Evolutionary conservation across 2,329 filamentous ascomycete genomes (phyloP), one percentile per base, ranked within the genome.

Genomic region (Aspergillus sergii): DNA sequence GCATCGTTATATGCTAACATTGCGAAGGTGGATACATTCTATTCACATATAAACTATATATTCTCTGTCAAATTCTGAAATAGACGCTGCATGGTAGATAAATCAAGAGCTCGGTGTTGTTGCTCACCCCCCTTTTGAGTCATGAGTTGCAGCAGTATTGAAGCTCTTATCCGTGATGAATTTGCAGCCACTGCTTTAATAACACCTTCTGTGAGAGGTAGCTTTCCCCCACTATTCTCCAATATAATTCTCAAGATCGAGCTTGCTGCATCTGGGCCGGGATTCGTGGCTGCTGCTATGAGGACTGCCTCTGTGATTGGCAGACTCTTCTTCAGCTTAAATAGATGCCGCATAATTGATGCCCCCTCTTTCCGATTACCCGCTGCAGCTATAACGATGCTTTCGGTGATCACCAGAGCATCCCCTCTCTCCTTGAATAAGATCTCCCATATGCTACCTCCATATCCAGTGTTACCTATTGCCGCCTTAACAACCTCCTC

Each of bases 221-320:
- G 7, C 6, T 0, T 39, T 1, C 0, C 16, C 7, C 16, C 16
- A 0, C 36, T 39, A 0, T n/a, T 41, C 0, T 19, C 7, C 39
- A 41, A 41, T 41, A 41, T 41, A n/a, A 1, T 19, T 3, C 9
- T 2, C 36, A 41, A 1, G n/a, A 41, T 41, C 0, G 16, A 41
- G 1, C 39, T 41, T 19, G 39, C 1, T 41, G 39, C 39, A 9
- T 41, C 39, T 41, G 0, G 3, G 0, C 39, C 39, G 0, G 16
- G 16, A 41, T 41, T 41, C 7, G 16, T 41, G 0, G 19, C 39
- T 41, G 39, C 39, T 41, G 39, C 16, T n/a, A 41, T 19, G 1
- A 41, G 39, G 0, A 41, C 39, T 10, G 39, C 16, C 1, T 41
- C 39, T 0, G 39, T 41, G 2, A 41, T 41, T 41, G 39, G 39